Conservation (phyloP, 2,329 filamentous ascomycete genomes). For the Fusarium concolor region DNA sequence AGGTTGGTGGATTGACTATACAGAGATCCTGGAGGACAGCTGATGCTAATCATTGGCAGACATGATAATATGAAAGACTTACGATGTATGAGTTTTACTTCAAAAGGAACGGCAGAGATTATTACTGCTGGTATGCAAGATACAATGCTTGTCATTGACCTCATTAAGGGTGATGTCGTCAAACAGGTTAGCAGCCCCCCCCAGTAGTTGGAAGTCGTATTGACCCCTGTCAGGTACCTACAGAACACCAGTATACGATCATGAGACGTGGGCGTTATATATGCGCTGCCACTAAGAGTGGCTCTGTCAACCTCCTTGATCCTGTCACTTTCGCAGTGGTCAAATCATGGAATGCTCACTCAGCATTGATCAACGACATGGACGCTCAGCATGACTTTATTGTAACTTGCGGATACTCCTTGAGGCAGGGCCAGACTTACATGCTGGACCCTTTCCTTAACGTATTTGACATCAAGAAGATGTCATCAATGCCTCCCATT, state of each 20-base stretch:
- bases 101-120: slow-evolving; percentile 84
- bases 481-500: slow-evolving; percentile 88
- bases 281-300: slow-evolving; percentile 87
- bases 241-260: slow-evolving; percentile 83
- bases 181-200: slow-evolving; percentile 64
- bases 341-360: slow-evolving; percentile 91
- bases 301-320: slow-evolving; percentile 88
- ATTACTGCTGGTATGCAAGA: slow-evolving; percentile 89
- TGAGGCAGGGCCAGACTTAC: slow-evolving; percentile 76
- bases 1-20: slow-evolving; percentile 61
- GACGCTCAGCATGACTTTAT: slow-evolving; percentile 95
- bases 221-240: slow-evolving; percentile 67
- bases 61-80: slow-evolving; percentile 85
- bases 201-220: slow-evolving; percentile 11
- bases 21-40: not conserved
- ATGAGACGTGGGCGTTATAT: slow-evolving; percentile 94
- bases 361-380: slow-evolving; percentile 93
- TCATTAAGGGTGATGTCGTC: slow-evolving; percentile 76
- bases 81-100: slow-evolving; percentile 95
- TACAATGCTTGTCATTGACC: slow-evolving; percentile 82
- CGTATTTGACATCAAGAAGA: slow-evolving; percentile 93
- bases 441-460: slow-evolving; percentile 94
- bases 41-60: slow-evolving; percentile 54
- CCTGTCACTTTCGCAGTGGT: slow-evolving; percentile 80
- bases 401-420: slow-evolving; percentile 93